These are phyloP conservation scores for Populus deltoides DNA, from an alignment of 345 rosid species.

Conservation along the genomic window DNA sequence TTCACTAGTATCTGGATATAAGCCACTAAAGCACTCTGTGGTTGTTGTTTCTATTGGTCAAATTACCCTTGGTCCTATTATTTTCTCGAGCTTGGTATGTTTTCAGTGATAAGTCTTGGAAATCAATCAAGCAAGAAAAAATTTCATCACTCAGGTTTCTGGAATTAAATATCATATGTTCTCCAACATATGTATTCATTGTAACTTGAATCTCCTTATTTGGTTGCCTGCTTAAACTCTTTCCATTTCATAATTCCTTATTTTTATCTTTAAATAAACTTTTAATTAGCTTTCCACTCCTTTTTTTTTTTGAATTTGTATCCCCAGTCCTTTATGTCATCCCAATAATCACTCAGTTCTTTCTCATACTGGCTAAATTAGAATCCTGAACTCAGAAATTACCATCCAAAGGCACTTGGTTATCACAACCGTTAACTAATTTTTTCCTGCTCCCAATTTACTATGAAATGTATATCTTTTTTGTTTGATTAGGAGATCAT, in stretches of 20 bases:
- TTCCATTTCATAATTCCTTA: background rate
- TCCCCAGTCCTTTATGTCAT: background rate
- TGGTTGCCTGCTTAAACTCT: background rate
- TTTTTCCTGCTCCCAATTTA: background rate
- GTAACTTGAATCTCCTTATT: background rate
- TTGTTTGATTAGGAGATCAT: background rate
- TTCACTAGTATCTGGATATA: background rate
- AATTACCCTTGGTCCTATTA: background rate
- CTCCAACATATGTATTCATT: background rate
- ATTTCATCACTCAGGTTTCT: background rate
- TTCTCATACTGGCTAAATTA: background rate
- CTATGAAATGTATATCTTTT: background rate
- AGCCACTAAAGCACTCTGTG: background rate
- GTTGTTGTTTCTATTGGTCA: background rate
- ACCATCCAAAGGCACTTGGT: background rate
- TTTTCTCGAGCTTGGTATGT: background rate
- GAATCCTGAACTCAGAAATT: background rate
- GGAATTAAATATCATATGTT: background rate
- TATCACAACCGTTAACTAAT: background rate
- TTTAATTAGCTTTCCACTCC: background rate
- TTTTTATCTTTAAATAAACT: background rate
- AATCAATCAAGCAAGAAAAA: background rate
- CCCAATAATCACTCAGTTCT: background rate
- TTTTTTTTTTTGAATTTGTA: background rate
- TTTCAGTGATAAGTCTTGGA: background rate